Percentiles rank a stretch among this genome's conserved stretches.
Evolutionary conservation across 257 asterid species (phyloP).

Genomic region (Rubia yunnanensis): DNA sequence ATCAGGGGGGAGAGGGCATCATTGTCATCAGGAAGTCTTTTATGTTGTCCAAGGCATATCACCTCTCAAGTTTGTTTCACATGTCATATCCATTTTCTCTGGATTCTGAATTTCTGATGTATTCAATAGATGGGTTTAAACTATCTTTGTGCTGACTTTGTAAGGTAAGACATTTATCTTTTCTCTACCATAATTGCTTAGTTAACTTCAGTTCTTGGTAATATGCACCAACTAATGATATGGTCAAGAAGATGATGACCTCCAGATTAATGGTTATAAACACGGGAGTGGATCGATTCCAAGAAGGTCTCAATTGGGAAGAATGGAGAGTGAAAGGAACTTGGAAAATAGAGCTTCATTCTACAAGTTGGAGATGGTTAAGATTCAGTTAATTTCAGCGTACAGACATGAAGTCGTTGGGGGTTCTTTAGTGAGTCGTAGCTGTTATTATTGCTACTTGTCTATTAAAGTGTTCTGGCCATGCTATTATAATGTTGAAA

Average conservation of each 20-base stretch:
- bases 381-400: slow-evolving; percentile 68
- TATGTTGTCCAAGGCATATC: too few species aligned
- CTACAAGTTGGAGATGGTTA: slow-evolving; percentile 86
- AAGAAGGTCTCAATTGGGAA: slow-evolving; percentile 49
- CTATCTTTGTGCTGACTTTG: too few species aligned
- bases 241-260: slow-evolving; percentile 35
- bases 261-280: slow-evolving; percentile 54
- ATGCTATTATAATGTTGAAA: not conserved
- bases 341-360: slow-evolving; percentile 75
- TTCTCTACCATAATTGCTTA: too few species aligned
- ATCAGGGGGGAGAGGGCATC: too few species aligned
- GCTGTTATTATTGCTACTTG: not conserved
- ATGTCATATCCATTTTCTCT: too few species aligned
- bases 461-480: not conserved
- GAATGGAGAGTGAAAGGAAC: slow-evolving; percentile 68
- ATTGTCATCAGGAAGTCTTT: too few species aligned
- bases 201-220: too few species aligned
- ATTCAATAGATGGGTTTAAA: too few species aligned
- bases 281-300: slow-evolving; percentile 37
- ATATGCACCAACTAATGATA: too few species aligned
- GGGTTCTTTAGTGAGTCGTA: not conserved
- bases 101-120: too few species aligned
- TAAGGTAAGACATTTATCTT: too few species aligned
- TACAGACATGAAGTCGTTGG: slow-evolving; percentile 44
- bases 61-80: too few species aligned